Conservation (phyloP, 1,284 basidiomycete species). For the Spongiforma sp. region DNA sequence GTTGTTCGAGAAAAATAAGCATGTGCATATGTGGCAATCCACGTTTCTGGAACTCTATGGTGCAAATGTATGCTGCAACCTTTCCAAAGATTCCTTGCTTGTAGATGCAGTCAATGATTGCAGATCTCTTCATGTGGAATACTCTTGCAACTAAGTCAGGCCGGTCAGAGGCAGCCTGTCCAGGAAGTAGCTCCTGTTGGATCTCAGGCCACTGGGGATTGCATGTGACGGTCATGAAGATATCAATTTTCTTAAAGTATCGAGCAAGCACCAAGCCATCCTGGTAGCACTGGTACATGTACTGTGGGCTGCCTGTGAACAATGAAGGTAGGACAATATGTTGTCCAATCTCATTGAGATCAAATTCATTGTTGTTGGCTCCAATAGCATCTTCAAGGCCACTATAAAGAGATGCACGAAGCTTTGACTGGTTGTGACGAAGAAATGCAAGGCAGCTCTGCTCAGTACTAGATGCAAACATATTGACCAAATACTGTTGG, state of each 20-base stretch:
- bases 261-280: slow-evolving; percentile 50
- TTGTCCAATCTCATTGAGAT: neutral
- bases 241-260: slow-evolving; percentile 39
- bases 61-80: slow-evolving; percentile 43
- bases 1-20: slow-evolving; percentile 43
- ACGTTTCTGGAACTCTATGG: slow-evolving; percentile 57
- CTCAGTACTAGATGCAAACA: neutral
- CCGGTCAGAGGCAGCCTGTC: slow-evolving; percentile 44
- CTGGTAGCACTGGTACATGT: slow-evolving; percentile 49
- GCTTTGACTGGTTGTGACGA: neutral
- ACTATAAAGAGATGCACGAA: neutral
- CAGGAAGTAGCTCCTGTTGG: slow-evolving; percentile 33
- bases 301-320: slow-evolving; percentile 38
- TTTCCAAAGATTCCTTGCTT: slow-evolving; percentile 43
- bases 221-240: slow-evolving; percentile 55
- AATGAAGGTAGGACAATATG: neutral
- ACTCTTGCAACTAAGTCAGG: slow-evolving; percentile 52
- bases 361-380: neutral
- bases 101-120: slow-evolving; percentile 33
- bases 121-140: slow-evolving; percentile 47
- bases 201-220: slow-evolving; percentile 52
- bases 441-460: neutral
- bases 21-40: slow-evolving; percentile 54
- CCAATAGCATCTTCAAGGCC: neutral
- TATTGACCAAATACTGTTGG: neutral